phyloP scores from a whole-genome alignment of 257 asterid species.

The Thymus quinquecostatus region DNA sequence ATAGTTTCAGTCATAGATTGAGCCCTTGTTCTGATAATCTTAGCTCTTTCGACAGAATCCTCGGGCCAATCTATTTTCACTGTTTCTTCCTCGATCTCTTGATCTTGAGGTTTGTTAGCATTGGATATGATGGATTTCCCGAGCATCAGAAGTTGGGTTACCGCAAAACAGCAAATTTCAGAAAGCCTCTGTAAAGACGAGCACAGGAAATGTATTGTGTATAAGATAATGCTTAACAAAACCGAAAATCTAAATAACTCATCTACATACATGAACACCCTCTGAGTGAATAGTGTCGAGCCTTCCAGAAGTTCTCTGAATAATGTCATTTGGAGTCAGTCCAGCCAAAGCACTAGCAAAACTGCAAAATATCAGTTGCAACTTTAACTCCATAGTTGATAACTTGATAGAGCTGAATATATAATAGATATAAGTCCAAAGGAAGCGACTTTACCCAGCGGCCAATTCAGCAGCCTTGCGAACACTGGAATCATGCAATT shows the following conservation, averaged over 20 bases:
- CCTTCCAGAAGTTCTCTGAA: constrained; percentile 81
- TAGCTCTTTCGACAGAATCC: constrained; percentile 87
- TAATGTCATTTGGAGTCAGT: constrained; percentile 68
- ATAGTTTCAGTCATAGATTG: constrained; percentile 65
- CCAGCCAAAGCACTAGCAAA: constrained; percentile 88
- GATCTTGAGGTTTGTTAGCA: constrained; percentile 58
- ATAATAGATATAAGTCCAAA: constrained; percentile 18
- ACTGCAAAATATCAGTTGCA: constrained; percentile 46
- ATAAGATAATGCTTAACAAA: not conserved
- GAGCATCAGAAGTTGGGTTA: constrained; percentile 78
- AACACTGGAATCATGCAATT: constrained; percentile 81
- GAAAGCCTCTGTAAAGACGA: constrained; percentile 75
- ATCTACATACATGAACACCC: constrained; percentile 88
- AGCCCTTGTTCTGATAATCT: constrained; percentile 65
- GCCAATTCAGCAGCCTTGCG: constrained; percentile 98
- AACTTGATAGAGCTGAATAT: not conserved
- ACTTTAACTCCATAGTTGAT: constrained; percentile 14
- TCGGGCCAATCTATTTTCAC: constrained; percentile 81
- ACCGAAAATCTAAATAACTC: constrained; percentile 18
- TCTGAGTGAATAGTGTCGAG: constrained; percentile 96
- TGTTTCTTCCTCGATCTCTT: constrained; percentile 60
- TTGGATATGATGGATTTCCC: constrained; percentile 75
- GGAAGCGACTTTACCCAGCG: constrained; percentile 66
- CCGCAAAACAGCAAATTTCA: constrained; percentile 93
- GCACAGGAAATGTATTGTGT: constrained; percentile 28